Evolutionary conservation across 306 rosid genomes (phyloP).

Genomic region (Argentina anserina): DNA sequence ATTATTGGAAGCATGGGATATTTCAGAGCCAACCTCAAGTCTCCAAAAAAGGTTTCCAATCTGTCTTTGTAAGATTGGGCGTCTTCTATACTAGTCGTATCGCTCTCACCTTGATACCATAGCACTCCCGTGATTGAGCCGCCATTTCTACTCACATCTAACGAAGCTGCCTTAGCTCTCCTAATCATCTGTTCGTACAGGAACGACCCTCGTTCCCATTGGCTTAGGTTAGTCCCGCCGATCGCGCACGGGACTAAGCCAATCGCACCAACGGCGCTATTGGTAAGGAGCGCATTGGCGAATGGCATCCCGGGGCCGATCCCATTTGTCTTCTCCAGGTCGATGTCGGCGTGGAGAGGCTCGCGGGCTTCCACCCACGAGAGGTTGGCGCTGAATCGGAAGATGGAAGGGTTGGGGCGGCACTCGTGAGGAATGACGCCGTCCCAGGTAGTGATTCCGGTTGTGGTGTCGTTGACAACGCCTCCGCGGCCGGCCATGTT

Average conservation of each 20-base stretch:
- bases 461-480: constrained; percentile 22
- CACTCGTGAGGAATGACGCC: constrained; percentile 55
- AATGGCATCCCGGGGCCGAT: constrained; percentile 51
- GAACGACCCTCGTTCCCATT: constrained; percentile 36
- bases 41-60: constrained; percentile 48
- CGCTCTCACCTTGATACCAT: constrained; percentile 87
- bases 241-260: constrained; percentile 47
- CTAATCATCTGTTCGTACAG: constrained; percentile 54
- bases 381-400: constrained; percentile 41
- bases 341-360: constrained; percentile 63
- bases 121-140: constrained; percentile 46
- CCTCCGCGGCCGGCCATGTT: constrained; percentile 98
- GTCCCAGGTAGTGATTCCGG: constrained; percentile 51
- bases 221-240: constrained; percentile 38
- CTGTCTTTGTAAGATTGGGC: constrained; percentile 39
- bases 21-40: constrained; percentile 55
- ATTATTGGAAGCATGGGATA: constrained; percentile 70
- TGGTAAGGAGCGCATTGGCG: constrained; percentile 24
- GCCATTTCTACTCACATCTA: constrained; percentile 22
- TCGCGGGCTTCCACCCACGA: constrained; percentile 71
- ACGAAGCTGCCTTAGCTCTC: constrained; percentile 48
- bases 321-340: constrained; percentile 18
- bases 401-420: constrained; percentile 35
- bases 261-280: constrained; percentile 4
- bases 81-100: constrained; percentile 37